phyloP scores from a whole-genome alignment of 805 yeast genomes.

The Saccharomycopsis javanensis region DNA sequence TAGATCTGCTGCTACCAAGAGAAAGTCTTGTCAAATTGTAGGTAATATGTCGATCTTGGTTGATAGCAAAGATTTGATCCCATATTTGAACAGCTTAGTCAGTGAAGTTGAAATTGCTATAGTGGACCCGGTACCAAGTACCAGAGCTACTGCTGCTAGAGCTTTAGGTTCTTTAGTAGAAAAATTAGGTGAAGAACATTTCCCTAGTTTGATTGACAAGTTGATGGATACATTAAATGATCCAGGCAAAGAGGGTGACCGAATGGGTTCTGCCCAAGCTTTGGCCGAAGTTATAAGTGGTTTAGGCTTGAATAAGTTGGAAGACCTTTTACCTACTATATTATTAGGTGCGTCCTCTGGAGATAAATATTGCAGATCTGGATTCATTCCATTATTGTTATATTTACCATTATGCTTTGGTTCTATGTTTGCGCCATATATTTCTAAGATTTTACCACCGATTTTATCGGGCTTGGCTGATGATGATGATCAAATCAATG shows the following conservation, averaged over 20 bases:
- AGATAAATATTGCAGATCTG: conserved; percentile 74
- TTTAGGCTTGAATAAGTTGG: conserved; percentile 77
- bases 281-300: conserved; percentile 90
- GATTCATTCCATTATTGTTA: conserved; percentile 80
- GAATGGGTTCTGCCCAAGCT: conserved; percentile 96
- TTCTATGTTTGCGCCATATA: conserved; percentile 79
- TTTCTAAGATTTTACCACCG: conserved; percentile 81
- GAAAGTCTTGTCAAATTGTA: conserved; percentile 93
- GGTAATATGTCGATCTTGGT: conserved; percentile 98
- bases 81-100: conserved; percentile 70
- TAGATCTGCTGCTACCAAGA: conserved; percentile 85
- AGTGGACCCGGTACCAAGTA: conserved; percentile 97
- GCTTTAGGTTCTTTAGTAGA: conserved; percentile 95
- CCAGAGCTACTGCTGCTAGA: conserved; percentile 95
- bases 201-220: conserved; percentile 85
- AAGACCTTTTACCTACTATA: conserved; percentile 77
- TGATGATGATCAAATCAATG: conserved; percentile 74
- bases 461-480: conserved; percentile 89
- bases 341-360: conserved; percentile 58
- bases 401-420: conserved; percentile 95
- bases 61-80: conserved; percentile 74
- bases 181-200: conserved; percentile 88
- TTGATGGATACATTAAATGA: conserved; percentile 69
- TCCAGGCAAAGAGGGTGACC: conserved; percentile 73
- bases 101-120: conserved; percentile 82